Conservation (phyloP, 2,329 filamentous ascomycete species). For the Arthrobotrys pseudoclavata region DNA sequence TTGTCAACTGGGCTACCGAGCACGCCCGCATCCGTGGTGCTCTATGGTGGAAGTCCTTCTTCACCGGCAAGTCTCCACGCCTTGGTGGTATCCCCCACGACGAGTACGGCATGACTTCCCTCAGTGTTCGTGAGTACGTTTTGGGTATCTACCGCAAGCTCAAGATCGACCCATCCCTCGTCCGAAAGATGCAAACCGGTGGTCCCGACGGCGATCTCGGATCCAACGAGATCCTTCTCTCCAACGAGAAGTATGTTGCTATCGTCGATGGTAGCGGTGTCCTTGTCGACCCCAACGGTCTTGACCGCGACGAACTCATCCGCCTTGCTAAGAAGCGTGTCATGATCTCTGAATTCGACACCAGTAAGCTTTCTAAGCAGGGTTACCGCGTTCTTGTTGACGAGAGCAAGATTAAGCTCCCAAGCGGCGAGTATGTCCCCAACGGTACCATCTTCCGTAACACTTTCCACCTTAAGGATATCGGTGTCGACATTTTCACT, state of each 20-base stretch:
- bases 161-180: conserved; percentile 84
- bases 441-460: conserved; percentile 98
- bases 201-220: conserved; percentile 96
- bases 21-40: conserved; percentile 89
- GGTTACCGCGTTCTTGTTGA: conserved; percentile 95
- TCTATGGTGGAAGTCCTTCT: conserved; percentile 99
- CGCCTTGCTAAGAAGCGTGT: conserved; percentile 86
- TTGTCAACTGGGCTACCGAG: conserved; percentile 98
- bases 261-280: conserved; percentile 98
- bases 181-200: conserved; percentile 96
- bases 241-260: conserved; percentile 93
- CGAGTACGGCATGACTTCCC: conserved; percentile 94
- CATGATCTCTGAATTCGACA: conserved; percentile 91
- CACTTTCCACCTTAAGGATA: conserved; percentile 89
- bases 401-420: conserved; percentile 88
- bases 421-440: conserved; percentile 84
- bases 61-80: conserved; percentile 97
- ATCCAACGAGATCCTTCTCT: conserved; percentile 96
- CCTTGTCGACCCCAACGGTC: conserved; percentile 89
- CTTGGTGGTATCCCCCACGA: conserved; percentile 98
- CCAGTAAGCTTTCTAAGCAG: conserved; percentile 84
- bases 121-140: conserved; percentile 96
- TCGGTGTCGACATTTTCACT: conserved; percentile 88
- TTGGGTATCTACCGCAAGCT: conserved; percentile 97
- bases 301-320: conserved; percentile 84